Evolutionary conservation across 331 rosid genomes (phyloP).

Genomic region (Telfairia occidentalis): DNA sequence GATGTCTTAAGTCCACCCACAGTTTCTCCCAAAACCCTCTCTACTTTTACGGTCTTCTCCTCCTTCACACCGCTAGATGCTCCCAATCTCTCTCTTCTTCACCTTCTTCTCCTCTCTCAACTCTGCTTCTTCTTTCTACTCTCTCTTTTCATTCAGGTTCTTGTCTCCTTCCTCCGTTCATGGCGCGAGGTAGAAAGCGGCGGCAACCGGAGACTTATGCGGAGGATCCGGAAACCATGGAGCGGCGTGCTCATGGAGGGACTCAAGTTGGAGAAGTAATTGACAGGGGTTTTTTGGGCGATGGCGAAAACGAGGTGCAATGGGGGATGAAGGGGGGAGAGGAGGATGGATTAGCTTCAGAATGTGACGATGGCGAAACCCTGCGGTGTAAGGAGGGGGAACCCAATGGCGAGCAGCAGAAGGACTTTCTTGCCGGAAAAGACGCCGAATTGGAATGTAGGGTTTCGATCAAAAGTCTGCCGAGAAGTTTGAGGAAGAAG

Average conservation of each 20-base stretch:
- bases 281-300: neutral
- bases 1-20: neutral
- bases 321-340: neutral
- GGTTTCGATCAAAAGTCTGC: neutral
- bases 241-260: neutral
- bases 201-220: neutral
- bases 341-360: neutral
- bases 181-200: slow-evolving; percentile 15
- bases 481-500: neutral
- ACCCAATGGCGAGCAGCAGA: neutral
- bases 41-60: neutral
- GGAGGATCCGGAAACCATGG: neutral
- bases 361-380: neutral
- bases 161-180: neutral
- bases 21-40: slow-evolving; percentile 9
- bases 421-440: neutral
- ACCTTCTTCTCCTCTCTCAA: neutral
- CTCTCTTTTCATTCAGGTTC: neutral
- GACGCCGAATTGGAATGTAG: neutral
- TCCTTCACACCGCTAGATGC: neutral
- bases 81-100: neutral
- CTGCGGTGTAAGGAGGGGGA: neutral
- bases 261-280: neutral
- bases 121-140: neutral
- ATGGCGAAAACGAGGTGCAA: neutral